These are phyloP conservation scores for Dacryopinax spathularia DNA, from an alignment of 768 basidiomycete genomes.

Conservation along the genomic window DNA sequence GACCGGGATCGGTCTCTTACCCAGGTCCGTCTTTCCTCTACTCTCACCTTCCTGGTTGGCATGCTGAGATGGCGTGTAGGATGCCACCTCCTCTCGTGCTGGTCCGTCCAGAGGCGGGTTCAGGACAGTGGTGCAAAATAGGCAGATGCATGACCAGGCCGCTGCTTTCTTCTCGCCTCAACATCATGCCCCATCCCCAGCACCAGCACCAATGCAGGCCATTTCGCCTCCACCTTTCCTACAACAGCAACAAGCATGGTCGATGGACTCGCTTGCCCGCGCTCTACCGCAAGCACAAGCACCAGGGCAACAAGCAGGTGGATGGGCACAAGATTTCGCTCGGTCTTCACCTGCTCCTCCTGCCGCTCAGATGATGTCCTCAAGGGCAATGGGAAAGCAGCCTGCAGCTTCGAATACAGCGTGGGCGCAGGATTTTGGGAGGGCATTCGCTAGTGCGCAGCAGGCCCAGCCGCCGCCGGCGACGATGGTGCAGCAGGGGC, in stretches of 20 bases:
- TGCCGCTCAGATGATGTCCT: not conserved
- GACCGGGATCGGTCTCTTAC: slow-evolving; percentile 65
- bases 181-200: slow-evolving; percentile 5
- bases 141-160: not conserved
- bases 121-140: not conserved
- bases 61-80: slow-evolving; percentile 18
- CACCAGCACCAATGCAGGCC: slow-evolving; percentile 10
- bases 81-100: slow-evolving; percentile 50
- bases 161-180: not conserved
- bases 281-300: not conserved
- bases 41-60: not conserved
- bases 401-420: not conserved
- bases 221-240: slow-evolving; percentile 10
- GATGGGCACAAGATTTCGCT: not conserved
- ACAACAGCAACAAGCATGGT: slow-evolving; percentile 7
- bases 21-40: slow-evolving; percentile 38
- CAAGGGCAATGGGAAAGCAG: not conserved
- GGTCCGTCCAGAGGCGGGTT: slow-evolving; percentile 35
- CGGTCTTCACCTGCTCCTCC: not conserved
- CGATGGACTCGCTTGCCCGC: not conserved
- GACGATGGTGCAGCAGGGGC: not conserved
- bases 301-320: not conserved
- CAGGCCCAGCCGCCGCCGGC: not conserved
- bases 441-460: not conserved
- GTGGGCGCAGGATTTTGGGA: not conserved